Evolutionary conservation across 2,329 filamentous ascomycete species (phyloP).

Genomic region (Zasmidium citrigriseum): DNA sequence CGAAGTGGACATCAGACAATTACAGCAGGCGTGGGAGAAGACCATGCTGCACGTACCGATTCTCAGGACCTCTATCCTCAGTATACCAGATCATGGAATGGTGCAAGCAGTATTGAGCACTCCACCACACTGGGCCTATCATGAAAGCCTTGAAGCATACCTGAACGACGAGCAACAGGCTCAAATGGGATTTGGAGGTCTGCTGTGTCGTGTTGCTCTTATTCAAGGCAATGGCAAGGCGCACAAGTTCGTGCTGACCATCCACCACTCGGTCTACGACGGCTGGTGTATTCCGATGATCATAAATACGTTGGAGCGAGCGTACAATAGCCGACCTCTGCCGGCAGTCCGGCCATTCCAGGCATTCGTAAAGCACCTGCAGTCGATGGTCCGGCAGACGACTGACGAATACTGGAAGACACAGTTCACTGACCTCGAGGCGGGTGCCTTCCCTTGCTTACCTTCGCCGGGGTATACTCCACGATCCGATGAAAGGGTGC

Average conservation of each 20-base stretch:
- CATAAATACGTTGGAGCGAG: neutral
- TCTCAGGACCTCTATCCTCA: neutral
- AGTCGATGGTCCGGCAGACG: constrained; percentile 20
- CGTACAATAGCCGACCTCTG: neutral
- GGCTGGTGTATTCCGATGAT: constrained; percentile 15
- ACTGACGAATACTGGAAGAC: constrained; percentile 38
- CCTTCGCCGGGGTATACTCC: constrained; percentile 25
- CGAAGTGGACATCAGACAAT: constrained; percentile 33
- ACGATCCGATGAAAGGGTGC: constrained; percentile 29
- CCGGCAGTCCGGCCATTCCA: constrained; percentile 13
- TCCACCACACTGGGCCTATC: neutral
- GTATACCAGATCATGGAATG: neutral
- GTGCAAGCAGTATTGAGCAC: neutral
- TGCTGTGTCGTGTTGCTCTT: neutral
- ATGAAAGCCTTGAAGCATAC: neutral
- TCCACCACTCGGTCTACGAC: constrained; percentile 44
- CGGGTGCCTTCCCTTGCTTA: constrained; percentile 38
- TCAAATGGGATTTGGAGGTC: neutral
- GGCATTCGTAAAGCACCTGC: constrained; percentile 39
- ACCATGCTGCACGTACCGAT: neutral
- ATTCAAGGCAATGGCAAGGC: constrained; percentile 30
- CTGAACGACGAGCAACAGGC: neutral
- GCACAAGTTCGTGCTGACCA: constrained; percentile 14
- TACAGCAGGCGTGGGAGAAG: constrained; percentile 23
- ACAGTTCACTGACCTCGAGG: constrained; percentile 30